Evolutionary conservation across 306 rosid genomes (phyloP).

Genomic region (Dalbergia cochinchinensis): DNA sequence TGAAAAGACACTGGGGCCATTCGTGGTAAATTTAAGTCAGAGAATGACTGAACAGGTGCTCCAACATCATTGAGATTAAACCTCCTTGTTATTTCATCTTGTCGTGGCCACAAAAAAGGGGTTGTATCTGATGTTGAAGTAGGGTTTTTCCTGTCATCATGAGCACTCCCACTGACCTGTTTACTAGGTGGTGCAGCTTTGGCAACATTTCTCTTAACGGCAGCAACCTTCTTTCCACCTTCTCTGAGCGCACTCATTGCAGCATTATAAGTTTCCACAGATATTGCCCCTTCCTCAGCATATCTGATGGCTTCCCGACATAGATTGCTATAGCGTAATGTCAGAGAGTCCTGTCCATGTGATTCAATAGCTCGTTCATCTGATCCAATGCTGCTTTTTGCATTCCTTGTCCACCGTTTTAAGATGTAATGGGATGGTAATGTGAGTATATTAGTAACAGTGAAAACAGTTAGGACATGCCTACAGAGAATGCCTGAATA

Average conservation of each 20-base stretch:
- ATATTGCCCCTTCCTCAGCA: slow-evolving; percentile 93
- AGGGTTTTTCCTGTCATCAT: slow-evolving; percentile 66
- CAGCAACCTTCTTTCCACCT: slow-evolving; percentile 76
- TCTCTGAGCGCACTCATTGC: slow-evolving; percentile 83
- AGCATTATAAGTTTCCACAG: slow-evolving; percentile 78
- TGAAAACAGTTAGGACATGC: slow-evolving; percentile 94
- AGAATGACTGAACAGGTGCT: slow-evolving; percentile 65
- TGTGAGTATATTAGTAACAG: slow-evolving; percentile 89
- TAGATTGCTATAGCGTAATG: slow-evolving; percentile 72
- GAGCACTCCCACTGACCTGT: slow-evolving; percentile 58
- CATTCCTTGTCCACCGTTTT: slow-evolving; percentile 94
- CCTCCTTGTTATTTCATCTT: slow-evolving; percentile 72
- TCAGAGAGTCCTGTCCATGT: slow-evolving; percentile 69
- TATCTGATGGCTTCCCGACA: slow-evolving; percentile 88
- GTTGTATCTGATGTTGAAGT: slow-evolving; percentile 71
- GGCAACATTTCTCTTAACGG: slow-evolving; percentile 73
- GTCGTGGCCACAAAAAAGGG: slow-evolving; percentile 90
- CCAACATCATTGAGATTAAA: slow-evolving; percentile 86
- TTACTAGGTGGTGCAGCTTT: slow-evolving; percentile 72
- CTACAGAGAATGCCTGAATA: slow-evolving; percentile 94
- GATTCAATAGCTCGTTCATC: slow-evolving; percentile 70
- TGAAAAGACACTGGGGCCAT: slow-evolving; percentile 84
- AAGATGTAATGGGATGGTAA: slow-evolving; percentile 89
- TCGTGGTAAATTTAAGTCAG: slow-evolving; percentile 87
- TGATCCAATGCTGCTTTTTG: slow-evolving; percentile 65